Conservation (phyloP, 805 yeast genomes). For the Lachancea lanzarotensis region DNA sequence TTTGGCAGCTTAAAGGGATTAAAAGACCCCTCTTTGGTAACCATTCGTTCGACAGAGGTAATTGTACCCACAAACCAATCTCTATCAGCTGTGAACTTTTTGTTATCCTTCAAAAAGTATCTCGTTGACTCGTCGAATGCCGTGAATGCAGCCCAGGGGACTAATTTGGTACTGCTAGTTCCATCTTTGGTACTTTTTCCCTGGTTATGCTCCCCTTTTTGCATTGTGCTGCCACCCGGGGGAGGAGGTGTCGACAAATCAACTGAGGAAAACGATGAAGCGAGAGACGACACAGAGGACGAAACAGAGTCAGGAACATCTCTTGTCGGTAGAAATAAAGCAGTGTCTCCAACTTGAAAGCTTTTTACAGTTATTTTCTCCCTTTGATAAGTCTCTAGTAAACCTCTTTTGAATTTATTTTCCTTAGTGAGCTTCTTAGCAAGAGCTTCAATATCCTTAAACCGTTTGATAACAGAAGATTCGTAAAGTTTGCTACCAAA, state of each 20-base stretch:
- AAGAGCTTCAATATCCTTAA: conserved; percentile 80
- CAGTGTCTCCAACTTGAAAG: conserved; percentile 71
- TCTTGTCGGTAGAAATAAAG: conserved; percentile 75
- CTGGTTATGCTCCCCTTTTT: conserved; percentile 13
- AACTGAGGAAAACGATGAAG: conserved; percentile 32
- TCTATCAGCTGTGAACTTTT: conserved; percentile 36
- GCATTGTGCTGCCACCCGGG: conserved; percentile 12
- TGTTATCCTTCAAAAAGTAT: conserved; percentile 54
- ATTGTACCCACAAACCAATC: conserved; percentile 86
- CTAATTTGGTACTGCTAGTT: conserved; percentile 20
- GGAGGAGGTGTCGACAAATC: conserved; percentile 32
- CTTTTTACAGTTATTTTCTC: conserved; percentile 58
- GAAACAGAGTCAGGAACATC: conserved; percentile 29
- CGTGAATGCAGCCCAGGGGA: conserved; percentile 94
- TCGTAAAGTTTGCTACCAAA: conserved; percentile 29
- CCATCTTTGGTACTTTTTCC: conserved; percentile 12
- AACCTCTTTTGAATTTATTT: conserved; percentile 27
- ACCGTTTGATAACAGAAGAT: conserved; percentile 58
- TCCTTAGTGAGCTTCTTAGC: conserved; percentile 79
- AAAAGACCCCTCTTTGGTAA: conserved; percentile 38
- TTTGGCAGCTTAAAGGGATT: conserved; percentile 64
- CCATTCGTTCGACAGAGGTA: conserved; percentile 45
- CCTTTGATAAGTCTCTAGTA: conserved; percentile 25
- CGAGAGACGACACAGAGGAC: conserved; percentile 23
- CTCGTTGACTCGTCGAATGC: conserved; percentile 70